These are phyloP conservation scores for Blastomyces silverae DNA, from an alignment of 2,329 filamentous ascomycete species.

Conservation along the genomic window DNA sequence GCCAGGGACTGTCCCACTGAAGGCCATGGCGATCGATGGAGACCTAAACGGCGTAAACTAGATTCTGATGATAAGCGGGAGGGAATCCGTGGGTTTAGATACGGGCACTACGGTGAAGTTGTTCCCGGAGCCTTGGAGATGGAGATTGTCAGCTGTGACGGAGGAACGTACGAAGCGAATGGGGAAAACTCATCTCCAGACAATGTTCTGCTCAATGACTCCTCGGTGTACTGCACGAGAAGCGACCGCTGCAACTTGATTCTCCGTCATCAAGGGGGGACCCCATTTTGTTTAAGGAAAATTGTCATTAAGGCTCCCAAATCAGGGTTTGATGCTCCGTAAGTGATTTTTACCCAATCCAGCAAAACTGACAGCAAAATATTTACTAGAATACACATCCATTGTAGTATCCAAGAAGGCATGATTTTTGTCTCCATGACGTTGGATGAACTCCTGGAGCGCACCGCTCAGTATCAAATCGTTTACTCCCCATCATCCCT, in stretches of 20 bases:
- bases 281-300: conserved; percentile 76
- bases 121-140: conserved; percentile 73
- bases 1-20: conserved; percentile 22
- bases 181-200: conserved; percentile 58
- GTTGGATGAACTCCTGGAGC: conserved; percentile 63
- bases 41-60: conserved; percentile 62
- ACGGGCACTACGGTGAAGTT: conserved; percentile 81
- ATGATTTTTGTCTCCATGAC: conserved; percentile 89
- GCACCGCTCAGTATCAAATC: conserved; percentile 69
- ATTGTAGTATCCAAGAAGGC: conserved; percentile 70
- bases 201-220: conserved; percentile 76
- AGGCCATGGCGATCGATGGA: conserved; percentile 40
- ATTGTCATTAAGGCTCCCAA: conserved; percentile 78
- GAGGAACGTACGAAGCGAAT: conserved; percentile 57
- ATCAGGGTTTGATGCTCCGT: conserved; percentile 75
- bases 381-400: conserved; percentile 8
- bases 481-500: conserved; percentile 48
- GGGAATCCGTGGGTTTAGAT: conserved; percentile 56
- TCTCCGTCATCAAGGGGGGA: conserved; percentile 69
- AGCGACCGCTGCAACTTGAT: conserved; percentile 82
- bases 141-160: conserved; percentile 86
- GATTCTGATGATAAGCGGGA: conserved; percentile 54
- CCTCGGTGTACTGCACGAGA: conserved; percentile 83
- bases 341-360: conserved; percentile 40
- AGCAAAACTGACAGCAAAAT: conserved; percentile 8